Evolutionary conservation across 2,329 filamentous ascomycete species (phyloP).

Genomic region (Volutella citrinella): DNA sequence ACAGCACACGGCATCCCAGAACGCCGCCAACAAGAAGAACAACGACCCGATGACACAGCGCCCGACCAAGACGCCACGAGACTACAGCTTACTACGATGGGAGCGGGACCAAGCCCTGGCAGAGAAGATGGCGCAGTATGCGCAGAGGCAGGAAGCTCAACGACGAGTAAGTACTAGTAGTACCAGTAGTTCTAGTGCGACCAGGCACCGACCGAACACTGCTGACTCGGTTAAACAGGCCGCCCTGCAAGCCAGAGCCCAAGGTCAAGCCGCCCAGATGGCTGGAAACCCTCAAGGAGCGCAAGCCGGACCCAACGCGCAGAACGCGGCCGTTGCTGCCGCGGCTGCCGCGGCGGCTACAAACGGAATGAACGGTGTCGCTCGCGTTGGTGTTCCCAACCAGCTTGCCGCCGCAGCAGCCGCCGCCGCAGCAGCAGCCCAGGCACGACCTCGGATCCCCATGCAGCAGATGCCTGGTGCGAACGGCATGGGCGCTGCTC

Average conservation of each 20-base stretch:
- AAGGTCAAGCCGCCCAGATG: slow-evolving; percentile 44
- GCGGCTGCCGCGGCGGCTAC: slow-evolving; percentile 22
- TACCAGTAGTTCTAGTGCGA: too few relatives aligned
- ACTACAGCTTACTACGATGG: slow-evolving; percentile 86
- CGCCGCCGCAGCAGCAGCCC: slow-evolving; percentile 38
- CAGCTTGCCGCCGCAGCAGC: slow-evolving; percentile 44
- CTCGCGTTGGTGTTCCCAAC: slow-evolving; percentile 41
- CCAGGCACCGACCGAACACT: too few relatives aligned
- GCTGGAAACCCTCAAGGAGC: slow-evolving; percentile 37
- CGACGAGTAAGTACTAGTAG: slow-evolving; percentile 57
- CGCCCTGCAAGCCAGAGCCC: slow-evolving; percentile 45
- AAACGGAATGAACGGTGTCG: slow-evolving; percentile 25
- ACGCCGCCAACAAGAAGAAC: slow-evolving; percentile 78
- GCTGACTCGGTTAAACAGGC: slow-evolving; percentile 24
- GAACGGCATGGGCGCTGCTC: slow-evolving; percentile 47
- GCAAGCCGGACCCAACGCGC: slow-evolving; percentile 25
- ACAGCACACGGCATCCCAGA: slow-evolving; percentile 74
- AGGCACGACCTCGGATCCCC: slow-evolving; percentile 49
- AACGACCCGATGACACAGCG: slow-evolving; percentile 58
- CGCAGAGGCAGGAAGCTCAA: slow-evolving; percentile 58
- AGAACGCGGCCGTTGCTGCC: slow-evolving; percentile 18
- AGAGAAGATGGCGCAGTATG: slow-evolving; percentile 55
- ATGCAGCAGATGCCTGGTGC: slow-evolving; percentile 53
- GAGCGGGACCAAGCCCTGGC: slow-evolving; percentile 74
- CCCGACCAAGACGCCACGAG: slow-evolving; percentile 73